These are phyloP conservation scores for Pseudogymnoascus sp. DNA, from an alignment of 2,329 filamentous ascomycete species.

Conservation along the genomic window DNA sequence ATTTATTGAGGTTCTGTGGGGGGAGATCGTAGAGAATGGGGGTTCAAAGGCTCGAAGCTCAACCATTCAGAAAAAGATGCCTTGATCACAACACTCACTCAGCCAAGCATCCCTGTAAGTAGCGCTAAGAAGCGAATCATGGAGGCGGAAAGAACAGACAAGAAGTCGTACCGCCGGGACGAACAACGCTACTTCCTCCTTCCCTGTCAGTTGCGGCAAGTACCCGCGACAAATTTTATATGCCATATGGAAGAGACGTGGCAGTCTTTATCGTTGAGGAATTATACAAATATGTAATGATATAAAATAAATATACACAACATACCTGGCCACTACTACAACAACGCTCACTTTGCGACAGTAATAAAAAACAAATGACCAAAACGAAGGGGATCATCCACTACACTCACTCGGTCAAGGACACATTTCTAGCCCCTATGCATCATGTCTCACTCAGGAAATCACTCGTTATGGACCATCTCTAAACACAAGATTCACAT, in stretches of 20 bases:
- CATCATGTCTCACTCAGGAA: slow-evolving; percentile 5
- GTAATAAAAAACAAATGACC: neutral
- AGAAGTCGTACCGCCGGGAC: slow-evolving; percentile 6
- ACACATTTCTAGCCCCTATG: slow-evolving; percentile 2
- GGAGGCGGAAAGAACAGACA: slow-evolving; percentile 8
- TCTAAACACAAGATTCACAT: slow-evolving; percentile 6
- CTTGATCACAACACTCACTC: slow-evolving; percentile 10
- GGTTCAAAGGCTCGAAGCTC: slow-evolving; percentile 3
- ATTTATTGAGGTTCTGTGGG: neutral
- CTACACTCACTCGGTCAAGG: neutral
- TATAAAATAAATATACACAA: neutral
- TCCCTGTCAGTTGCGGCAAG: slow-evolving; percentile 2
- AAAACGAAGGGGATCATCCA: neutral
- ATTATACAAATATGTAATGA: neutral
- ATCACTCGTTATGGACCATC: neutral
- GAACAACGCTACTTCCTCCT: slow-evolving; percentile 4
- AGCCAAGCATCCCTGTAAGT: slow-evolving; percentile 5
- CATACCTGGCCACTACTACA: neutral
- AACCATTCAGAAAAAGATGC: slow-evolving; percentile 10
- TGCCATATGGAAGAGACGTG: slow-evolving; percentile 2
- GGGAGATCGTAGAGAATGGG: neutral
- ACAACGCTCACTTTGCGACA: neutral
- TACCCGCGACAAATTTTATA: neutral
- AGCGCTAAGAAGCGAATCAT: slow-evolving; percentile 11
- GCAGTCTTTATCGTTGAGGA: neutral